Evolutionary conservation across 257 asterid species (phyloP).

Genomic region (Solanum chiquidenum): DNA sequence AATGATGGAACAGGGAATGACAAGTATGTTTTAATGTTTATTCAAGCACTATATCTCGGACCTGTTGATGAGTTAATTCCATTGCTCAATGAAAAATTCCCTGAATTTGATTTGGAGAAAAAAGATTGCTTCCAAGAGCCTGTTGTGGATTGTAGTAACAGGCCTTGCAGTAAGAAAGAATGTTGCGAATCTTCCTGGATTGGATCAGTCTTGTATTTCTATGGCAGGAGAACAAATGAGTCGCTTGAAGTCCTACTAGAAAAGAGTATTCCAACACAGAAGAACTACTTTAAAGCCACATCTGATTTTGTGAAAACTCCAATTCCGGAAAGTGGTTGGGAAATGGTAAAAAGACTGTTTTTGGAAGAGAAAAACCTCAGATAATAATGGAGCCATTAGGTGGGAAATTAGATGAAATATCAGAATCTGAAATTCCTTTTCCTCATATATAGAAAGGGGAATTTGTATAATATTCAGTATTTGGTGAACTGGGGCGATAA

Average conservation of each 20-base stretch:
- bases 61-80: background rate
- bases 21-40: background rate
- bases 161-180: background rate
- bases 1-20: background rate
- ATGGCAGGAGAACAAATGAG: background rate
- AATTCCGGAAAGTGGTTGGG: background rate
- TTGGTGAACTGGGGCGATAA: background rate
- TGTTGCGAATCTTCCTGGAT: background rate
- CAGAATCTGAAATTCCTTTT: background rate
- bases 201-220: background rate
- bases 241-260: background rate
- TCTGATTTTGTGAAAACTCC: background rate
- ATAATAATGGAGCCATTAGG: background rate
- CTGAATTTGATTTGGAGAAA: background rate
- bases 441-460: background rate
- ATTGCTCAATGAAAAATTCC: background rate
- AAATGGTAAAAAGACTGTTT: background rate
- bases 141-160: background rate
- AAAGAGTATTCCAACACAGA: background rate
- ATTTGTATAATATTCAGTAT: background rate
- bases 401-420: background rate
- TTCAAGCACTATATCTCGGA: background rate
- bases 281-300: background rate
- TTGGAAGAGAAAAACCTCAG: background rate
- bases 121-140: background rate